Evolutionary conservation across 495 filamentous ascomycete genomes (phyloP).

Genomic region (Physcia stellaris): DNA sequence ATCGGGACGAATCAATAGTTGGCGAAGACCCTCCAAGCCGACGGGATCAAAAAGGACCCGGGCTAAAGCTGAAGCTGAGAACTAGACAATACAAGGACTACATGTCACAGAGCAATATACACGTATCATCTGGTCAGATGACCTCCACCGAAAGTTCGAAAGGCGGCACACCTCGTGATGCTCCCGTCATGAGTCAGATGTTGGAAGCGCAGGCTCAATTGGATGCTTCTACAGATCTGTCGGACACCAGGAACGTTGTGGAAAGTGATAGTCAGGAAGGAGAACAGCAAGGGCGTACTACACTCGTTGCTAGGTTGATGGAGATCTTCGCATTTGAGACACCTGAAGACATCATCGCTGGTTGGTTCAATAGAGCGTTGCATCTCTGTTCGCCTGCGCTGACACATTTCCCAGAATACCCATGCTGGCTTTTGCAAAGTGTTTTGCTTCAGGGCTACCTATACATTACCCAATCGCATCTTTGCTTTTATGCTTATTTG

Average conservation of each 20-base stretch:
- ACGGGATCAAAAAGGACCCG: conserved; percentile 12
- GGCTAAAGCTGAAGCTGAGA: conserved; percentile 15
- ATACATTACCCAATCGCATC: conserved; percentile 88
- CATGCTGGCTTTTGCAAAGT: conserved; percentile 86
- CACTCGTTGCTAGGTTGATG: conserved; percentile 58
- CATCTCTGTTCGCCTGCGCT: no score
- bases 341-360: conserved; percentile 73
- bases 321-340: conserved; percentile 81
- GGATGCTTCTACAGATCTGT: conserved; percentile 17
- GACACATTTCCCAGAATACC: conserved; percentile 74
- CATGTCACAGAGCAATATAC: conserved; percentile 16
- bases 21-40: neutral
- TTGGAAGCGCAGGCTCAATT: conserved; percentile 66
- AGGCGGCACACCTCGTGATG: conserved; percentile 34
- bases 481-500: conserved; percentile 95
- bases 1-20: no score
- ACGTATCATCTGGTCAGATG: conserved; percentile 6
- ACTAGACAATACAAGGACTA: conserved; percentile 19
- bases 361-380: conserved; percentile 33
- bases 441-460: conserved; percentile 89
- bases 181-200: conserved; percentile 73
- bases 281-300: conserved; percentile 12
- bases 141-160: conserved; percentile 20
- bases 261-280: conserved; percentile 12
- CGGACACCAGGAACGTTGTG: conserved; percentile 11